phyloP scores from a whole-genome alignment of 2,329 filamentous ascomycete genomes.

The Aureobasidium sp. region DNA sequence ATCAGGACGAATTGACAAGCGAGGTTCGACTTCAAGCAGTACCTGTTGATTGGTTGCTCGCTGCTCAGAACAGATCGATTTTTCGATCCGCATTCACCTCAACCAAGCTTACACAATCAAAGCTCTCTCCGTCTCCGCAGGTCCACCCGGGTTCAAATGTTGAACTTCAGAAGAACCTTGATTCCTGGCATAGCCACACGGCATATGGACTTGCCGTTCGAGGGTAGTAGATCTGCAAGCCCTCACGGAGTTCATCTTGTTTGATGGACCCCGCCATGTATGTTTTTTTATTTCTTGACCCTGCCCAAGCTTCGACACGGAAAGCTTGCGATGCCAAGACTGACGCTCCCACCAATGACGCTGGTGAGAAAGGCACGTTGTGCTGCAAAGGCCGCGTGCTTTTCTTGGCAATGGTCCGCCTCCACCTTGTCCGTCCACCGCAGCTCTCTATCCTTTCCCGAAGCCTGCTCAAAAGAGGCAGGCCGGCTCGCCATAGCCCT shows the following conservation, averaged over 20 bases:
- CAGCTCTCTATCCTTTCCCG: neutral
- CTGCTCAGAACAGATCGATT: too few relatives aligned
- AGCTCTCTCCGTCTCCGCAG: too few relatives aligned
- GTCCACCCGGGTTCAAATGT: neutral
- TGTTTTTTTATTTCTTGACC: neutral
- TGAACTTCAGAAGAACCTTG: neutral
- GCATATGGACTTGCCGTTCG: neutral
- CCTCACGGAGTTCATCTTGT: neutral
- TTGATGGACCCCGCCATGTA: neutral
- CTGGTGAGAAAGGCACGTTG: neutral
- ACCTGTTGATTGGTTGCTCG: too few relatives aligned
- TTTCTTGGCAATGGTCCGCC: neutral
- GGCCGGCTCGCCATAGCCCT: neutral
- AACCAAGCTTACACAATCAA: too few relatives aligned
- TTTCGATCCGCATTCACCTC: too few relatives aligned
- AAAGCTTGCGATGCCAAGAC: conserved; percentile 2
- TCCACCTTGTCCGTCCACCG: neutral
- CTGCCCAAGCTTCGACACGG: neutral
- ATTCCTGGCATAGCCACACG: neutral
- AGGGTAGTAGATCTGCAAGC: neutral
- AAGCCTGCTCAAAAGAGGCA: conserved; percentile 6
- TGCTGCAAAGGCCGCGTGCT: neutral
- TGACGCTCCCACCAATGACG: neutral
- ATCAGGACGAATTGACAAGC: too few relatives aligned
- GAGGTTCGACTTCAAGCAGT: too few relatives aligned